Base-by-base conservation (phyloP, 2,329 filamentous ascomycete species). In the Cytospora schulzeri region DNA sequence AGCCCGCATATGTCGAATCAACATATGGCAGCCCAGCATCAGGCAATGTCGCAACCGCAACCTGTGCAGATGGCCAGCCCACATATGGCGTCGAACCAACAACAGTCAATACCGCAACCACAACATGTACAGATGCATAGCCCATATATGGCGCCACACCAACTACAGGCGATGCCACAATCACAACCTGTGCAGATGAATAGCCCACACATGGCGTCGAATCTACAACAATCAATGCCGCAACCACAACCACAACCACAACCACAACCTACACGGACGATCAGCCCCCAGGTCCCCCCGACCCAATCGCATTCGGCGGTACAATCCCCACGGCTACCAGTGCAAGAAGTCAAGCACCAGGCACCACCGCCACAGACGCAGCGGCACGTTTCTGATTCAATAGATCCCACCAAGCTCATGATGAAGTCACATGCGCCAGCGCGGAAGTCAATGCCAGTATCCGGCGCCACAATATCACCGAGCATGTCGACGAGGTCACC, bases 401-500 rank as follows among this genome's bases (percentile, higher is more conserved):
- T 67, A 31, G 65, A 67, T 38, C 65, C 65, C n/a, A 67, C 57
- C 53, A 58, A 67, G 12, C 65, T 67, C 17, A 62, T 62, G 65
- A n/a, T 67, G 62, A 67, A 59, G 54, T 58, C 58, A 22, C 54
- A 62, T 7, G 65, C 51, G 28, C 55, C 65, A 28, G 33, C 65
- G 24, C 68, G 66, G 14, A 71, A 67, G 59, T 66, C 67, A 8
- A 66, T 69, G 17, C 68, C 70, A 26, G 67, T 68, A 2, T 55
- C 69, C 68, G 31, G 74, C 63, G 57, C 78, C 72, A 17, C 69
- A 24, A 73, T 69, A 48, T 76, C 74, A 24, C 74, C 81, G 2
- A 78, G 78, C 8, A 71, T 77, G 4, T 74, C 77, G 0, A 73
- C 76, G 6, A 79, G 48, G 56, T 66, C 65, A 29, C 65, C 65